These are phyloP conservation scores for Epichloe gansuensis DNA, from an alignment of 2,329 filamentous ascomycete species.

Conservation along the genomic window DNA sequence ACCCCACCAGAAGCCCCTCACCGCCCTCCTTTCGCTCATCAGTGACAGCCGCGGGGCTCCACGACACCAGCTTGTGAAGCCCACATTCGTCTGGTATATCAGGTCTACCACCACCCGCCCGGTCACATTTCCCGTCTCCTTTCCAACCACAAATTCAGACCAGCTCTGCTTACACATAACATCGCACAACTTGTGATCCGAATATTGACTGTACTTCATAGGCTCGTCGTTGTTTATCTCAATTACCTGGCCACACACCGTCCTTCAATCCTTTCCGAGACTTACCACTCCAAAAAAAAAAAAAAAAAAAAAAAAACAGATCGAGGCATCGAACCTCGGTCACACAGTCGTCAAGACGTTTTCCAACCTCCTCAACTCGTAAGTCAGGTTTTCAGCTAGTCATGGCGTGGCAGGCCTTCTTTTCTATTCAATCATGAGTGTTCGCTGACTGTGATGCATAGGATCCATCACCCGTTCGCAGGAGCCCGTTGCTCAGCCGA, in stretches of 20 bases:
- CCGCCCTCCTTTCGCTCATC: background rate
- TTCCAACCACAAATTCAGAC: background rate
- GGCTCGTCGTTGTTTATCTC: background rate
- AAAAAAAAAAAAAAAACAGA: constrained; percentile 20
- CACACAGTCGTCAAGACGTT: constrained; percentile 79
- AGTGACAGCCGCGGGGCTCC: constrained; percentile 1
- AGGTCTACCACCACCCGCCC: background rate
- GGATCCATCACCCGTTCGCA: constrained; percentile 92
- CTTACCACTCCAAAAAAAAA: constrained; percentile 2
- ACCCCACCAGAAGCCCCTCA: background rate
- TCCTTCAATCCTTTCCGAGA: constrained; percentile 2
- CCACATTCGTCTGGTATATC: background rate
- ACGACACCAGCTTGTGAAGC: background rate
- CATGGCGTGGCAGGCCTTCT: background rate
- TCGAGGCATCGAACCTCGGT: constrained; percentile 44
- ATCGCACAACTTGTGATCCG: background rate
- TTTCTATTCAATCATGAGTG: background rate
- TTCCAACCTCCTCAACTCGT: constrained; percentile 97
- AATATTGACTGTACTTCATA: background rate
- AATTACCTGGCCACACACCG: background rate
- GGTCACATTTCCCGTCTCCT: background rate
- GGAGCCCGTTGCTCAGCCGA: constrained; percentile 87
- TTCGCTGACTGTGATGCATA: constrained; percentile 24
- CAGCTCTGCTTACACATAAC: background rate
- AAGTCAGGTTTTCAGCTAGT: constrained; percentile 27